Evolutionary conservation across 306 rosid species (phyloP).

Genomic region (Corylus avellana): DNA sequence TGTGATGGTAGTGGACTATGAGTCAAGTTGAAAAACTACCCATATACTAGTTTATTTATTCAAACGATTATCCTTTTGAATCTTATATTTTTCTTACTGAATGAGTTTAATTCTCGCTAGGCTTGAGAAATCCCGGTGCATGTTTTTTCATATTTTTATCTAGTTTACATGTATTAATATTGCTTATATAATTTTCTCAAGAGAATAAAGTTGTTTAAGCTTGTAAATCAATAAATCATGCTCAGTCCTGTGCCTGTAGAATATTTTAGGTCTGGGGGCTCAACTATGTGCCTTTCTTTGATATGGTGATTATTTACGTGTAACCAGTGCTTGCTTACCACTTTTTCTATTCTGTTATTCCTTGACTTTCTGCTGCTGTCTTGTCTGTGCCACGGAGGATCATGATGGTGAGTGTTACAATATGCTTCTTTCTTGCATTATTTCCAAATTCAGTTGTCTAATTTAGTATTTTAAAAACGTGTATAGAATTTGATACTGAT

Average conservation of each 20-base stretch:
- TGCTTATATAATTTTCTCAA: too few species aligned
- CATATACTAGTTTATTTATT: not conserved
- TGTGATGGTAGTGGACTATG: not conserved
- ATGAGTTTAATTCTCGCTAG: too few species aligned
- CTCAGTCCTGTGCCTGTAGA: not conserved
- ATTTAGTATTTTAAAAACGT: not conserved
- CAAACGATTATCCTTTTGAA: not conserved
- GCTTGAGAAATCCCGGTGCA: not conserved
- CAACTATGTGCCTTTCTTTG: not conserved
- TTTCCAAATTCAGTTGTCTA: not conserved
- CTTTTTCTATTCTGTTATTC: not conserved
- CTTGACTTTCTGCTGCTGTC: slow-evolving; percentile 40
- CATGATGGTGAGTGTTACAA: slow-evolving; percentile 43
- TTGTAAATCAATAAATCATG: not conserved
- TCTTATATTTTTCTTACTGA: not conserved
- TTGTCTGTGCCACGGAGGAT: slow-evolving; percentile 38
- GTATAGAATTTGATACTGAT: slow-evolving; percentile 34
- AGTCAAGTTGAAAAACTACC: not conserved
- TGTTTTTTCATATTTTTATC: not conserved
- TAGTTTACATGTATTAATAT: too few species aligned
- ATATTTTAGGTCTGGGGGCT: not conserved
- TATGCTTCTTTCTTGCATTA: not conserved
- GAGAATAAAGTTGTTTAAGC: too few species aligned
- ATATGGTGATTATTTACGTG: not conserved
- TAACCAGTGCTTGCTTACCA: not conserved